Percentiles rank a stretch among this genome's conserved stretches.
Conservation (phyloP, 2,329 filamentous ascomycete species). For the Rutstroemia sp. region DNA sequence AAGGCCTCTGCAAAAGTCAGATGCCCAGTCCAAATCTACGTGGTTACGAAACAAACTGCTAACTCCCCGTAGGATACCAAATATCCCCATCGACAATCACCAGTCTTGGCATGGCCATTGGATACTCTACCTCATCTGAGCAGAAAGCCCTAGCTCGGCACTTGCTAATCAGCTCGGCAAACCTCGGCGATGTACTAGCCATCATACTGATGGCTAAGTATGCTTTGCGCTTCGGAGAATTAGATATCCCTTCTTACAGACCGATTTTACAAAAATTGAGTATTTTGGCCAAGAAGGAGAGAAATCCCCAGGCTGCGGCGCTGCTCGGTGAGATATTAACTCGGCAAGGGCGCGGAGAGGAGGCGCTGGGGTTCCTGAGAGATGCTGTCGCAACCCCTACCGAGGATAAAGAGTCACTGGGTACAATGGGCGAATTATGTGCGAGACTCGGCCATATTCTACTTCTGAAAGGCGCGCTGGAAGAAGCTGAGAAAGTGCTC, state of each 20-base stretch:
- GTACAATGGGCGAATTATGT: neutral
- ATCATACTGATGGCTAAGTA: conserved; percentile 19
- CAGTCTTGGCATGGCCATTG: too few relatives aligned
- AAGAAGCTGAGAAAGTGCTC: conserved; percentile 20
- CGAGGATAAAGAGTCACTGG: conserved; percentile 20
- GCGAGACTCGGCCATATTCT: conserved; percentile 18
- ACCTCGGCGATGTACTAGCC: conserved; percentile 23
- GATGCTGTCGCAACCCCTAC: conserved; percentile 16
- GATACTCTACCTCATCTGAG: neutral
- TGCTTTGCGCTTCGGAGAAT: conserved; percentile 9
- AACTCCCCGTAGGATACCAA: conserved; percentile 17
- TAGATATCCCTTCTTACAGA: conserved; percentile 7
- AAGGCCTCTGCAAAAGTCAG: conserved; percentile 20
- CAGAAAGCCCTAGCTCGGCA: conserved; percentile 19
- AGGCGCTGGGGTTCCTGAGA: conserved; percentile 23
- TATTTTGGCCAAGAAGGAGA: conserved; percentile 20
- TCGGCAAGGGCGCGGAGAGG: conserved; percentile 10
- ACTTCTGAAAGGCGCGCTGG: conserved; percentile 8
- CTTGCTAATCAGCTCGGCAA: conserved; percentile 22
- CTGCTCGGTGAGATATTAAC: conserved; percentile 24
- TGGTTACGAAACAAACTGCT: neutral
- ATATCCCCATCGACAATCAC: conserved; percentile 5
- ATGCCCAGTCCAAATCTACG: neutral
- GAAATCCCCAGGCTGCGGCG: conserved; percentile 25
- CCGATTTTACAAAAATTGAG: conserved; percentile 16